Conservation (phyloP, 352 stramenopile genomes). For the Globisporangium polare region DNA sequence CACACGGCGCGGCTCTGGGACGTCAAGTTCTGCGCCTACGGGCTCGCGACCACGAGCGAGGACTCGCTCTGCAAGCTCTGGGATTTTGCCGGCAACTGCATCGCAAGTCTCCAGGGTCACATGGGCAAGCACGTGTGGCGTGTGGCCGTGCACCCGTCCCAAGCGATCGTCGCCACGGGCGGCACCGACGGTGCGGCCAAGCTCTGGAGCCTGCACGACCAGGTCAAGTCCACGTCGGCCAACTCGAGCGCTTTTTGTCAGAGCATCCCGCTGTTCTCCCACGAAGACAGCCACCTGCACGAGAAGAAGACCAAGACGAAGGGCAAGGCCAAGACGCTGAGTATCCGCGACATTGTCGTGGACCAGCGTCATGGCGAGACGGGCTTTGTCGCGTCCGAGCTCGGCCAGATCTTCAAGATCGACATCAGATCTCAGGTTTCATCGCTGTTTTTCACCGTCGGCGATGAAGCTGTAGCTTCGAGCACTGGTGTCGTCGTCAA, state of each 20-base stretch:
- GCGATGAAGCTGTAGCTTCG: neutral
- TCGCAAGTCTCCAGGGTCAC: constrained; percentile 75
- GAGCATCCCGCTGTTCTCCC: constrained; percentile 15
- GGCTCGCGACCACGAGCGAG: constrained; percentile 67
- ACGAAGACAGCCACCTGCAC: neutral
- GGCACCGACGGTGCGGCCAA: constrained; percentile 79
- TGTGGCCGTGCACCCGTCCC: constrained; percentile 50
- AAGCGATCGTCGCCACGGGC: constrained; percentile 52
- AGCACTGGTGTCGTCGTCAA: neutral
- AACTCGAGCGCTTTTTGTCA: constrained; percentile 10
- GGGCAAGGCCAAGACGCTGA: constrained; percentile 28
- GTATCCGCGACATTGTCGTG: constrained; percentile 50
- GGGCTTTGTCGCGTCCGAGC: constrained; percentile 62
- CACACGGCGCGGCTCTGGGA: constrained; percentile 86
- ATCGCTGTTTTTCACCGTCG: constrained; percentile 30
- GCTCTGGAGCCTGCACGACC: constrained; percentile 63
- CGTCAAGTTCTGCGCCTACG: constrained; percentile 55
- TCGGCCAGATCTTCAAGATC: constrained; percentile 51
- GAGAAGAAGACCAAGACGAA: constrained; percentile 15
- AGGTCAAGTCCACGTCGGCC: constrained; percentile 43
- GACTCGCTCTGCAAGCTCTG: constrained; percentile 78
- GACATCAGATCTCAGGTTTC: constrained; percentile 28
- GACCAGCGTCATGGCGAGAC: constrained; percentile 21
- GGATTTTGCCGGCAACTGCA: constrained; percentile 49
- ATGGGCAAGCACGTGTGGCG: constrained; percentile 77